A percentile compares a stretch with the other conserved stretches of the same genome.
Conservation (phyloP, 1,139 yeast genomes). For the Sugiyamaella castrensis region DNA sequence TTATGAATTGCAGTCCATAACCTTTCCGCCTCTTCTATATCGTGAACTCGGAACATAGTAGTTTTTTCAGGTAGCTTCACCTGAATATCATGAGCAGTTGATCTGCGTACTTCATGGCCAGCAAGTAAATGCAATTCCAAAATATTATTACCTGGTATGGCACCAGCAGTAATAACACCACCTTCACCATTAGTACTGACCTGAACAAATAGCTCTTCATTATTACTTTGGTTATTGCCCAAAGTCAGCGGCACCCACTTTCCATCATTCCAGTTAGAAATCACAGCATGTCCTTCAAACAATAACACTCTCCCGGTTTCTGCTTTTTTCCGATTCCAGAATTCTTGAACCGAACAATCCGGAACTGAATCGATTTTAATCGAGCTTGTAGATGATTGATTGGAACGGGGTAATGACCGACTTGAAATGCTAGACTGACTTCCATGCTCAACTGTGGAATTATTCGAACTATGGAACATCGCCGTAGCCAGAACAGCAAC, state of each 20-base stretch:
- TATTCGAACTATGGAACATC: conserved; percentile 14
- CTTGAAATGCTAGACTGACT: conserved; percentile 14
- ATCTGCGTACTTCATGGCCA: conserved; percentile 24
- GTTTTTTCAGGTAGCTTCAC: conserved; percentile 26
- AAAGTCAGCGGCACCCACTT: conserved; percentile 22
- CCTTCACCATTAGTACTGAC: conserved; percentile 28
- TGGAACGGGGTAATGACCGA: conserved; percentile 15
- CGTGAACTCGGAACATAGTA: conserved; percentile 32
- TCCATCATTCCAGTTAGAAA: conserved; percentile 25
- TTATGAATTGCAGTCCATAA: conserved; percentile 28
- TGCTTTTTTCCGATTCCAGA: conserved; percentile 12
- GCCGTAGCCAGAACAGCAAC: conserved; percentile 9
- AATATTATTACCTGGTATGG: conserved; percentile 5
- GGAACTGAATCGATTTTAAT: conserved; percentile 9
- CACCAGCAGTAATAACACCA: conserved; percentile 20
- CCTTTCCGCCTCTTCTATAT: conserved; percentile 28
- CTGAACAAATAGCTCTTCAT: conserved; percentile 20
- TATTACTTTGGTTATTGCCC: background rate
- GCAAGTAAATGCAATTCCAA: conserved; percentile 22
- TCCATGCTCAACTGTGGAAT: conserved; percentile 16
- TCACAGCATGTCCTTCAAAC: conserved; percentile 22
- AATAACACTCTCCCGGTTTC: conserved; percentile 12
- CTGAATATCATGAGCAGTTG: conserved; percentile 34
- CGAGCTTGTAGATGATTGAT: conserved; percentile 11
- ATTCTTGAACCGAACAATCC: conserved; percentile 11